Base-by-base conservation (phyloP, 2,329 filamentous ascomycete species). In the Calonectria ilicicola region DNA sequence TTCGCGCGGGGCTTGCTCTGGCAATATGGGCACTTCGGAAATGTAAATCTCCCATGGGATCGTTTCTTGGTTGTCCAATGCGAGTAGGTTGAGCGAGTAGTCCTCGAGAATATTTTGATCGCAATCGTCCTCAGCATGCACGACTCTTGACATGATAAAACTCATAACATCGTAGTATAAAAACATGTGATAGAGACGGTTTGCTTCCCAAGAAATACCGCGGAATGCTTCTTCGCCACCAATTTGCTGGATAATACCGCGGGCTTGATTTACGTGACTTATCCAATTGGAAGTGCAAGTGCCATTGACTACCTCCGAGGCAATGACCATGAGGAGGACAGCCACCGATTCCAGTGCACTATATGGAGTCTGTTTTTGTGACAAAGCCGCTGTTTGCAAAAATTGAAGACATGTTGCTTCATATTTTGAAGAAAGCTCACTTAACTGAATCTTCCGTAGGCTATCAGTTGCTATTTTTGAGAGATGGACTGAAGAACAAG, bases 161-260 rank as follows among this genome's bases (percentile, higher is more conserved):
- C 69, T 65, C 69, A 72, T 68, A 2, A 72, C 69, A 23, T 72
- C 64, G 29, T 72, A 56, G 44, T 72, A 72, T 4, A 67, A 35
- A 58, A 64, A 72, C 23, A 67, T 53, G 12, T 38, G 29, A 17
- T 68, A 68, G 14, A 72, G 47, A 47, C 40, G 49, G 3, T 38
- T 23, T 8, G 69, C 65, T 27, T 68, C 69, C 69, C 56, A 67
- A 12, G 69, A 67, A 15, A 14, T 35, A 32, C 51, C 35, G 19
- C 32, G 56, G 23, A 70, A 67, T 14, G n/a, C 53, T 10, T 32
- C 19, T n/a, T 47, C 44, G 8, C 56, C 62, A 1, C 62, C 66
- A 7, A 38, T 29, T 21, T 67, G 62, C 7, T n/a, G 58, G 26
- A 70, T 49, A 38, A 70, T 47, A 17, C 44, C 46, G 56, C 60